Base-by-base conservation (phyloP, 2,329 filamentous ascomycete species). In the Epichloe gansuensis region DNA sequence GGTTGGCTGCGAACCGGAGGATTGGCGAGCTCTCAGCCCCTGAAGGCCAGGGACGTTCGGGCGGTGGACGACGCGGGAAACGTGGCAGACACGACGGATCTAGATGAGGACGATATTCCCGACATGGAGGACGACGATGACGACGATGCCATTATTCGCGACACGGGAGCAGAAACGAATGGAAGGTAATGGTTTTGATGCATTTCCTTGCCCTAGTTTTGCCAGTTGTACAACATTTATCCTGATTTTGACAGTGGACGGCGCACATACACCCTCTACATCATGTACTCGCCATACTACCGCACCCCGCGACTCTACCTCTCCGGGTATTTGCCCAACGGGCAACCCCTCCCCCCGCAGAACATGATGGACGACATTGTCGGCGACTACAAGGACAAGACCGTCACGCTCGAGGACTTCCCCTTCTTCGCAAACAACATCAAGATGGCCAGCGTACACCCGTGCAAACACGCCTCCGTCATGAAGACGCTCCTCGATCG, bases 101-200 rank as follows among this genome's bases (percentile, higher is more conserved):
- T 87, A 5, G 78, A 82, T 31, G 84, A 84, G 50, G 82, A 88
- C 44, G 91, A 96, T 62, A 96, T 97, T 56, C 91, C 90, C 0
- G 91, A 97, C 64, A 97, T 97, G 89, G 93, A 97, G 64, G 93
- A 97, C 57, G 91, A 97, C 53, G 91, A 97, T 58, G 90, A 95
- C 56, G 90, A 94, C 56, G 90, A 97, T 69, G 93, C 93, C 44
- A 97, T 98, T 64, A 97, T 97, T 62, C 78, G 86, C 12, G 89
- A 95, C 60, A 75, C 81, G 6, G 70, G 75, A 31, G 65, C 68
- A 7, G 69, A 72, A 52, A 71, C 69, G 50, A 71, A 67, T 56
- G 74, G 68, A 56, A 73, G 70, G 77, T 75, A 63, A 63, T 55
- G 67, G 15, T 5, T 25, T 2, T 17, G 5, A 23, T 6, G 17